A percentile compares a stretch with the other conserved stretches of the same genome.
Conservation (phyloP, 768 basidiomycete genomes). For the Podaxis mareebaensis region DNA sequence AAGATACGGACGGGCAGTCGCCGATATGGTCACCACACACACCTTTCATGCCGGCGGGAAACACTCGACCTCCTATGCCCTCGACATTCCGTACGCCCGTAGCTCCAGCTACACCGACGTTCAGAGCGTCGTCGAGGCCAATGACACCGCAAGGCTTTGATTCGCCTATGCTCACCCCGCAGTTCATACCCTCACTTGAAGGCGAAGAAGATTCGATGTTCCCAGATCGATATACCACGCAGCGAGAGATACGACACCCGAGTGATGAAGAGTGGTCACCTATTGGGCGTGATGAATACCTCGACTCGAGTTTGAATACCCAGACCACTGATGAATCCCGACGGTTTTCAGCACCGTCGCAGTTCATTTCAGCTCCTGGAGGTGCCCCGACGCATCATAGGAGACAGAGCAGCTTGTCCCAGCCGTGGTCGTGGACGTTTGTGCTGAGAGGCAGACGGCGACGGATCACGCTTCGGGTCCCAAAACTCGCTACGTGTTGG, state of each 20-base stretch:
- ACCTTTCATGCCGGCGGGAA: constrained; percentile 6
- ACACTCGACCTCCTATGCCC: constrained; percentile 10
- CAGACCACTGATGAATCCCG: constrained; percentile 13
- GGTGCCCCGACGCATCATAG: constrained; percentile 24
- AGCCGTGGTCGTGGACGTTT: constrained; percentile 52
- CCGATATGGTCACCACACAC: constrained; percentile 17
- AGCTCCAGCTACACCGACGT: constrained; percentile 12
- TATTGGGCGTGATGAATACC: constrained; percentile 17
- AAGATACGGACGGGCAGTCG: neutral
- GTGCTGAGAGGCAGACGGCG: constrained; percentile 54
- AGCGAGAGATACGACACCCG: constrained; percentile 33
- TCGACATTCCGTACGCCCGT: constrained; percentile 16
- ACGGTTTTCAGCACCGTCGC: constrained; percentile 19
- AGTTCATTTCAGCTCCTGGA: constrained; percentile 41
- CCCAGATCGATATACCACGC: constrained; percentile 48
- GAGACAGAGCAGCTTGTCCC: constrained; percentile 23
- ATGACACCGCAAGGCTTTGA: constrained; percentile 30
- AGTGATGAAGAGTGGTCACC: constrained; percentile 38
- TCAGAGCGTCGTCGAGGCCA: constrained; percentile 26
- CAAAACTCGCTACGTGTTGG: constrained; percentile 28
- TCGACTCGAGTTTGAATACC: constrained; percentile 1
- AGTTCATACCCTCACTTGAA: constrained; percentile 42
- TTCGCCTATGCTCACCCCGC: constrained; percentile 31
- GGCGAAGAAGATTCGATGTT: constrained; percentile 55
- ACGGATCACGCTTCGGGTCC: constrained; percentile 49